Evolutionary conservation across 2,329 filamentous ascomycete species (phyloP), one percentile per base, ranked within the genome.

Genomic region (Aspergillus oerlinghausenensis): DNA sequence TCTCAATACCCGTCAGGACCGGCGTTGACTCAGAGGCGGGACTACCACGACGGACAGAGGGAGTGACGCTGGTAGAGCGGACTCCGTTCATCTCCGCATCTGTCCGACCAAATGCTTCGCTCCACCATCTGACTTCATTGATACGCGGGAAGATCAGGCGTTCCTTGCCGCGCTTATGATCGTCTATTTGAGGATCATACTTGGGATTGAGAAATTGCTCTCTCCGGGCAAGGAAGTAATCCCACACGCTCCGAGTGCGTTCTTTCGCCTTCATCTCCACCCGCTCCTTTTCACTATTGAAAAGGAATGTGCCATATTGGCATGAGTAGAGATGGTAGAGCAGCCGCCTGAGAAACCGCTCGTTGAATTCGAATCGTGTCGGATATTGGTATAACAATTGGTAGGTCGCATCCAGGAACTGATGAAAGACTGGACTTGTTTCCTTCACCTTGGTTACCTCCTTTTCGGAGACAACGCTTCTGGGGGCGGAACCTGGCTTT

Each of bases 291-390:
- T 99, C 94, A 55, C 86, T 95, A 75, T 99, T 97, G 75, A 90
- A 96, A 4, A 99, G 80, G 71, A 99, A 99, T 0, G 93, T 97
- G 49, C 94, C 94, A 62, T 97, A 99, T 71, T 99, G 94, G 63
- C 92, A 96, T 0, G 93, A 93, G 70, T 97, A 93, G 1, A 96
- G 82, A 71, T 99, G 94, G 70, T 97, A 99, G 1, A 97, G 80
- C 3, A 99, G 79, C 21, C 94, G 86, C 26, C 91, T 84, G 6
- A 99, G 78, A 73, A 99, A 97, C 4, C 93, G 86, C 71, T 97
- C 94, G 64, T 96, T 97, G 75, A 92, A 99, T 72, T 99, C 93
- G 69, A 99, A 99, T 0, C 92, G 88, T 6, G 85, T 89, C 0
- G 92, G 92, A 66, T 93, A 81, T 70, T 97, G 94, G 59, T 89